Percentiles rank a stretch among this genome's conserved stretches.
Conservation (phyloP, 805 yeast species). For the Lipomyces mesembrius region DNA sequence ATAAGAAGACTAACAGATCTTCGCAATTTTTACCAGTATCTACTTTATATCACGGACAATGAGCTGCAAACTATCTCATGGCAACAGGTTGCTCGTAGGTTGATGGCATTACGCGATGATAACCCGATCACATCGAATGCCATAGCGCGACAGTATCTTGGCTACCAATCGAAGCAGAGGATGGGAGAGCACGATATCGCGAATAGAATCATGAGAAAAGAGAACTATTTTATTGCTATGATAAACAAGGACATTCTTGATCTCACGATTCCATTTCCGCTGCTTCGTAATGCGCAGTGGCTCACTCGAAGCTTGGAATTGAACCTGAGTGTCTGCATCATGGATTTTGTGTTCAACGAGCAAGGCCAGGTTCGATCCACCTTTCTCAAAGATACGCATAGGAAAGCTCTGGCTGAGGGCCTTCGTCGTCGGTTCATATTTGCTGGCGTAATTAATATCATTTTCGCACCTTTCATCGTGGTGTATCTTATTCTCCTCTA, state of each 20-base stretch:
- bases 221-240: constrained; percentile 89
- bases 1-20: constrained; percentile 72
- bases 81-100: constrained; percentile 79
- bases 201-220: constrained; percentile 92
- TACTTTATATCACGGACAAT: constrained; percentile 69
- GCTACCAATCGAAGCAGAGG: constrained; percentile 63
- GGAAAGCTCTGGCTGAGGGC: constrained; percentile 65
- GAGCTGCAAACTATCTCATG: constrained; percentile 93
- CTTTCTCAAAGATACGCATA: constrained; percentile 70
- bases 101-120: constrained; percentile 76
- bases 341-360: constrained; percentile 81
- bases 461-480: constrained; percentile 84
- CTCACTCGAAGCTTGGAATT: constrained; percentile 91
- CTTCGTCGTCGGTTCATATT: constrained; percentile 77
- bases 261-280: constrained; percentile 61
- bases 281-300: constrained; percentile 48
- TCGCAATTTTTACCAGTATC: constrained; percentile 71
- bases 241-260: constrained; percentile 78
- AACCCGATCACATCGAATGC: constrained; percentile 65
- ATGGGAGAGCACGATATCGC: constrained; percentile 94
- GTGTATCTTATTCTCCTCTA: constrained; percentile 79
- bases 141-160: constrained; percentile 28
- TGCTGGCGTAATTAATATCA: constrained; percentile 83
- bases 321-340: constrained; percentile 86
- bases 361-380: constrained; percentile 78